Evolutionary conservation across 2,329 filamentous ascomycete genomes (phyloP).

Genomic region (Fusarium transvaalense): DNA sequence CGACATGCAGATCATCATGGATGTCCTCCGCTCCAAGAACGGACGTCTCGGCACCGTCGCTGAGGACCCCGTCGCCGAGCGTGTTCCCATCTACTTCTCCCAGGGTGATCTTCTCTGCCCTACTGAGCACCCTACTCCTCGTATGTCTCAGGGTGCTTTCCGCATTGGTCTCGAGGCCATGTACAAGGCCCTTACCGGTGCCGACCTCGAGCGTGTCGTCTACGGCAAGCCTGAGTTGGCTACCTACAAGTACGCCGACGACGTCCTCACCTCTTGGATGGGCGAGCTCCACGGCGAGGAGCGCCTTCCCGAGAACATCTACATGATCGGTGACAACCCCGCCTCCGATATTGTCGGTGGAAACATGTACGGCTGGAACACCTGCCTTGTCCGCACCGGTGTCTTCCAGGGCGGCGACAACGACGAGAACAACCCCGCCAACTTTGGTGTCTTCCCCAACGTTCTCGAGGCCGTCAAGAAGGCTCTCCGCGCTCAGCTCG

Average conservation of each 20-base stretch:
- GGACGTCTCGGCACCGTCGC: conserved; percentile 77
- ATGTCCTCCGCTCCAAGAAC: conserved; percentile 81
- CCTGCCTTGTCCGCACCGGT: conserved; percentile 80
- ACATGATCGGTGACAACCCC: conserved; percentile 90
- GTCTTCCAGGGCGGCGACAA: conserved; percentile 83
- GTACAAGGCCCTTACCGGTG: conserved; percentile 75
- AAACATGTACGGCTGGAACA: conserved; percentile 88
- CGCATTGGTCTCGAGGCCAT: conserved; percentile 80
- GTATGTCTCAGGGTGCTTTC: conserved; percentile 90
- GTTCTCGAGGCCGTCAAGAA: conserved; percentile 75
- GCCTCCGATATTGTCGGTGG: conserved; percentile 64
- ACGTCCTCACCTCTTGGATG: conserved; percentile 77
- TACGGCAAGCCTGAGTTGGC: conserved; percentile 77
- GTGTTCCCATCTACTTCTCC: conserved; percentile 81
- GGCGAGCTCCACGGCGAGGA: conserved; percentile 80
- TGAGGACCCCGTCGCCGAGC: conserved; percentile 57
- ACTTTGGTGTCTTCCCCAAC: conserved; percentile 80
- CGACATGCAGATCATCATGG: conserved; percentile 82
- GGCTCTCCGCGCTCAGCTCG: conserved; percentile 76
- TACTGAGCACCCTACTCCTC: conserved; percentile 80
- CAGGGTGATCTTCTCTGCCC: conserved; percentile 91
- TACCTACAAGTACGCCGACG: conserved; percentile 79
- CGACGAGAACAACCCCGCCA: conserved; percentile 81
- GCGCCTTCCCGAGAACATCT: conserved; percentile 75
- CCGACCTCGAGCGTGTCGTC: conserved; percentile 47